These are phyloP conservation scores for Salix viminalis DNA, from an alignment of 345 rosid genomes.

Conservation along the genomic window DNA sequence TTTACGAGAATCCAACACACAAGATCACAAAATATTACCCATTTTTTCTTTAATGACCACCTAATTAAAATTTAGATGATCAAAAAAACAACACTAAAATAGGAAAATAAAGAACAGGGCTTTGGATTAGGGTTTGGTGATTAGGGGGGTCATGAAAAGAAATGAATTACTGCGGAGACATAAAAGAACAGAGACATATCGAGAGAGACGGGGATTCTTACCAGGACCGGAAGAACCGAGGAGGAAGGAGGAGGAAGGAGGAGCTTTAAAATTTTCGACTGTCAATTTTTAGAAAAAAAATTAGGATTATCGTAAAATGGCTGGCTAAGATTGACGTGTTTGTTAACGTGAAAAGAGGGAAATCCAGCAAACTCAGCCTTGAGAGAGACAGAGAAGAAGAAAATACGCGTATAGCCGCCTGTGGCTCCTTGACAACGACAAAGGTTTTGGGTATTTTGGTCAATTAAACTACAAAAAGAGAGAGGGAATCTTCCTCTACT, in stretches of 20 bases:
- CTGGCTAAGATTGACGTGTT: too few species aligned
- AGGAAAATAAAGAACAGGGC: not conserved
- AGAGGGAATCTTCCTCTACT: too few species aligned
- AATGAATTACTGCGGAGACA: too few species aligned
- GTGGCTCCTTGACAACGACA: not conserved
- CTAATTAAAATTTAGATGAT: constrained; percentile 6
- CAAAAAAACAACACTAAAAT: not conserved
- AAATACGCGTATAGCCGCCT: constrained; percentile 6
- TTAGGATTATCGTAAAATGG: too few species aligned
- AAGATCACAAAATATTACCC: not conserved
- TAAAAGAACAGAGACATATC: not conserved
- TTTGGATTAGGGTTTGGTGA: not conserved
- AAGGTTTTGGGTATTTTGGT: not conserved
- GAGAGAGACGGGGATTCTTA: not conserved
- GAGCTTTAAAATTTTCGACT: constrained; percentile 4
- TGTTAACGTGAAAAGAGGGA: too few species aligned
- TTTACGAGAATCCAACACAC: not conserved
- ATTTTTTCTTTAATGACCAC: not conserved
- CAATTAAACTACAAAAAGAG: too few species aligned
- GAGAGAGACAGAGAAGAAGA: not conserved
- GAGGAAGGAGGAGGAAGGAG: constrained; percentile 2
- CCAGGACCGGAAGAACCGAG: constrained; percentile 1
- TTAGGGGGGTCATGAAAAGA: not conserved
- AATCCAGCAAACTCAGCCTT: not conserved
- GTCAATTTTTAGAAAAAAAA: too few species aligned